Conservation (phyloP, 2,329 filamentous ascomycete genomes). For the Penicillium thymicola region DNA sequence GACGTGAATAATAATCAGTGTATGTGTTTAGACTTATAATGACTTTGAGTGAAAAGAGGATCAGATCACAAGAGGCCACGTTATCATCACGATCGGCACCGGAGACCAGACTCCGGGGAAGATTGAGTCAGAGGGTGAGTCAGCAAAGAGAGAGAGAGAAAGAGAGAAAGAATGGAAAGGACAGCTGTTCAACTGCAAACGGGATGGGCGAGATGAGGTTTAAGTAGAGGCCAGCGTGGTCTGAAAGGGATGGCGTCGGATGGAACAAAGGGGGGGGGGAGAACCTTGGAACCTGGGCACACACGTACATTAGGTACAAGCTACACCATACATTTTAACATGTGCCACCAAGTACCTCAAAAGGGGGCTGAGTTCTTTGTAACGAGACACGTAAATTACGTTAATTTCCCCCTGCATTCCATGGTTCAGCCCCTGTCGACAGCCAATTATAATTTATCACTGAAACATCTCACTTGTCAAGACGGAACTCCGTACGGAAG, state of each 20-base stretch:
- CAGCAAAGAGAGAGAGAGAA: conserved; percentile 11
- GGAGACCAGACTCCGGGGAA: conserved; percentile 25
- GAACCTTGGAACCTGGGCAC: not conserved
- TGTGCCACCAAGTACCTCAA: not conserved
- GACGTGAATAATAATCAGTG: conserved; percentile 4
- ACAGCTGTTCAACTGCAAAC: conserved; percentile 32
- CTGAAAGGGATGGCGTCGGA: conserved; percentile 21
- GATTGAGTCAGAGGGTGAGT: conserved; percentile 15
- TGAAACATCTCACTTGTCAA: not conserved
- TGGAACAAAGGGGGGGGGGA: not conserved
- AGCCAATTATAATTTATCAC: not conserved
- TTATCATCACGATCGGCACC: conserved; percentile 37
- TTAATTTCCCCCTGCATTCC: conserved; percentile 16
- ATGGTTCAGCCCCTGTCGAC: not conserved
- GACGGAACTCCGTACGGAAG: not conserved
- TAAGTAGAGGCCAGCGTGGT: conserved; percentile 45
- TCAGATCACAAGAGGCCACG: conserved; percentile 28
- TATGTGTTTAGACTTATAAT: conserved; percentile 6
- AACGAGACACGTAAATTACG: conserved; percentile 7
- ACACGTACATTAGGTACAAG: conserved; percentile 1
- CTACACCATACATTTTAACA: not conserved
- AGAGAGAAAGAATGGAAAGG: conserved; percentile 25
- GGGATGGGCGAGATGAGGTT: conserved; percentile 16
- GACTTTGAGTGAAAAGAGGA: conserved; percentile 2
- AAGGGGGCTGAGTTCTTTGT: not conserved